Percentiles rank a stretch among this genome's conserved stretches.
These are phyloP conservation scores for Pestalotiopsis sp. DNA, from an alignment of 2,329 filamentous ascomycete species.

Conservation along the genomic window DNA sequence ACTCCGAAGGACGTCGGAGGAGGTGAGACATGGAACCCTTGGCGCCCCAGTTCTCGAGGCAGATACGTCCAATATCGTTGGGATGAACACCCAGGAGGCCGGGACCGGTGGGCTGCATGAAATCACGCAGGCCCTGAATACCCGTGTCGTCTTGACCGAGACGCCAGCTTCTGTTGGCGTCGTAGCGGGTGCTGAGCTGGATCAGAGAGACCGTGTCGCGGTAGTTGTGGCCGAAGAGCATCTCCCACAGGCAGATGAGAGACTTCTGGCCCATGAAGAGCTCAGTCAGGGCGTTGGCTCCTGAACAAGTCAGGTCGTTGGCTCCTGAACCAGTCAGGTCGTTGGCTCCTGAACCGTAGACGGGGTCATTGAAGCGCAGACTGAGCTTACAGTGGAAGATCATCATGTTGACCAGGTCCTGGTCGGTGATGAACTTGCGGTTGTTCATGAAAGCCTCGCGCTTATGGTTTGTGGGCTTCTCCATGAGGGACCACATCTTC, in stretches of 20 bases:
- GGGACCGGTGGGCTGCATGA: constrained; percentile 13
- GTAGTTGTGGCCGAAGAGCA: constrained; percentile 61
- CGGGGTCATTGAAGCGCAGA: constrained; percentile 69
- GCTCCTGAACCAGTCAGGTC: constrained; percentile 53
- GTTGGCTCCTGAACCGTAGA: constrained; percentile 52
- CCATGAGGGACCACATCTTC: constrained; percentile 76
- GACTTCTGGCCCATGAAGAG: constrained; percentile 62
- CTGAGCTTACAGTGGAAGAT: constrained; percentile 73
- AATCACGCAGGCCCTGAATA: constrained; percentile 10
- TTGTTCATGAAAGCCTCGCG: constrained; percentile 56
- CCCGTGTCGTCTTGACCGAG: constrained; percentile 21
- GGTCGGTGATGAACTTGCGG: constrained; percentile 54
- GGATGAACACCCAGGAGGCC: constrained; percentile 53
- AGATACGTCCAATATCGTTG: constrained; percentile 52
- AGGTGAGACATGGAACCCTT: constrained; percentile 35
- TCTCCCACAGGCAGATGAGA: constrained; percentile 57
- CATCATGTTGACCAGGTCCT: constrained; percentile 63
- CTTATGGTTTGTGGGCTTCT: constrained; percentile 58
- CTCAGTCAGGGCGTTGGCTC: constrained; percentile 52
- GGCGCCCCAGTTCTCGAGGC: constrained; percentile 60
- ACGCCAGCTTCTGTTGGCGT: constrained; percentile 39
- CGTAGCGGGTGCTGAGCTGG: constrained; percentile 61
- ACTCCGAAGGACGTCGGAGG: constrained; percentile 59
- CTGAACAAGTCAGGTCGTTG: constrained; percentile 47
- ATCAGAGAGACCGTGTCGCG: constrained; percentile 52